Percentiles rank a stretch among this genome's conserved stretches.
Evolutionary conservation across 164 flowering plant species (phyloP).

Genomic region (Piper longum): DNA sequence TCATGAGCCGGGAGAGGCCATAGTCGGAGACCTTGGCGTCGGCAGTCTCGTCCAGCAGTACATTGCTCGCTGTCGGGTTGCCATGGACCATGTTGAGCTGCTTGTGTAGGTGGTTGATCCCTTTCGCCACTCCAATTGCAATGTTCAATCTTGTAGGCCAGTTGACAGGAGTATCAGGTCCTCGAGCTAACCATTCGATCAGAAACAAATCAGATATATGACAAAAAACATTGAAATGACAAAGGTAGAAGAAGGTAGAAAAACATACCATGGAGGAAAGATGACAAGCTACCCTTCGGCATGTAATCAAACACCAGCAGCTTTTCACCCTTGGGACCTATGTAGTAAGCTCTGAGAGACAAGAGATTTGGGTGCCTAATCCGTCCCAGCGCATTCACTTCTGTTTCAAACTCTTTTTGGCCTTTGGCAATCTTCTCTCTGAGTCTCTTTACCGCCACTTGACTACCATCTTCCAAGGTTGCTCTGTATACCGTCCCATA

Average conservation of each 20-base stretch:
- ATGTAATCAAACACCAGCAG: slow-evolving; percentile 90
- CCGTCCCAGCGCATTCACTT: slow-evolving; percentile 63
- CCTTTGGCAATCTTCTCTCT: slow-evolving; percentile 79
- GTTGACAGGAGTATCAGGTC: slow-evolving; percentile 53
- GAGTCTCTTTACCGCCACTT: slow-evolving; percentile 87
- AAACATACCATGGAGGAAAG: slow-evolving; percentile 78
- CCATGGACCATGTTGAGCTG: slow-evolving; percentile 66
- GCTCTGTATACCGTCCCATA: slow-evolving; percentile 94
- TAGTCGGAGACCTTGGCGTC: slow-evolving; percentile 65
- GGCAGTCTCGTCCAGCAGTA: slow-evolving; percentile 59
- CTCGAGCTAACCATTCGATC: slow-evolving; percentile 41
- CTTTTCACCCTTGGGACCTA: slow-evolving; percentile 97
- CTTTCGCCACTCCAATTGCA: slow-evolving; percentile 50
- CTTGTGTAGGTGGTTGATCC: slow-evolving; percentile 57
- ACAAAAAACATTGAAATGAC: not conserved
- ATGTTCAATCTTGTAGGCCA: slow-evolving; percentile 89
- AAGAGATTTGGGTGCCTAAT: slow-evolving; percentile 70
- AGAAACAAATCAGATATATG: not conserved
- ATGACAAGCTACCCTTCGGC: slow-evolving; percentile 82
- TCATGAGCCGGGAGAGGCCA: slow-evolving; percentile 80
- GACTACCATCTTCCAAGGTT: slow-evolving; percentile 72
- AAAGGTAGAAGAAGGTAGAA: not conserved
- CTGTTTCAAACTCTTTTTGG: slow-evolving; percentile 72
- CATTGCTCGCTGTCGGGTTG: slow-evolving; percentile 70
- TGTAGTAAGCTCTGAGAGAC: slow-evolving; percentile 78